phyloP scores from a whole-genome alignment of 139 green algal species.

The Volvox africanus region DNA sequence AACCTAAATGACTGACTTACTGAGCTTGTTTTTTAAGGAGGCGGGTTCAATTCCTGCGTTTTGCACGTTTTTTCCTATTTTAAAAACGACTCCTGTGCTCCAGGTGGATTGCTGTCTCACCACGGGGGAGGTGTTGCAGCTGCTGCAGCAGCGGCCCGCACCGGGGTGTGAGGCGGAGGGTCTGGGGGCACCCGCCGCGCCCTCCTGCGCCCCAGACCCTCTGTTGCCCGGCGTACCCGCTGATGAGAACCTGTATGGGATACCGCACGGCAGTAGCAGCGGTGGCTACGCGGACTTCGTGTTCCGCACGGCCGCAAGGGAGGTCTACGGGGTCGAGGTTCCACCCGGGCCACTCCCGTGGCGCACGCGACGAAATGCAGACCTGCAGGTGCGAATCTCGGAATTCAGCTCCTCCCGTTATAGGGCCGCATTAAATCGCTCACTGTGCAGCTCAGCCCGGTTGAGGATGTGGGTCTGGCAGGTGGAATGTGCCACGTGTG shows the following conservation, averaged over 20 bases:
- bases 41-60: too few relatives aligned
- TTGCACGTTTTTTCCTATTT: too few relatives aligned
- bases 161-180: conserved; percentile 13
- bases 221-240: background rate
- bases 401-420: too few relatives aligned
- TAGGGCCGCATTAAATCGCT: too few relatives aligned
- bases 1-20: too few relatives aligned
- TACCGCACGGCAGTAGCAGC: conserved; percentile 64
- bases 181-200: background rate
- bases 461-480: too few relatives aligned
- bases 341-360: conserved; percentile 76
- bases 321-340: conserved; percentile 81
- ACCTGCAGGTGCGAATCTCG: conserved; percentile 78
- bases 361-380: conserved; percentile 74
- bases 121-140: conserved; percentile 85
- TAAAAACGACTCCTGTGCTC: background rate
- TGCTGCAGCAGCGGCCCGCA: conserved; percentile 72
- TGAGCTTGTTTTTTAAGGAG: too few relatives aligned
- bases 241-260: conserved; percentile 41
- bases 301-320: conserved; percentile 76
- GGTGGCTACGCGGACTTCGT: conserved; percentile 93
- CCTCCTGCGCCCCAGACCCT: conserved; percentile 1
- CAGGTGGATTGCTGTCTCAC: conserved; percentile 95
- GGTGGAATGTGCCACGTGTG: too few relatives aligned
- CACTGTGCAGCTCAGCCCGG: too few relatives aligned